Evolutionary conservation across 192 early-diverging fungal genomes (phyloP), one percentile per base, ranked within the genome.

Genomic region (Backusella psychrophila): DNA sequence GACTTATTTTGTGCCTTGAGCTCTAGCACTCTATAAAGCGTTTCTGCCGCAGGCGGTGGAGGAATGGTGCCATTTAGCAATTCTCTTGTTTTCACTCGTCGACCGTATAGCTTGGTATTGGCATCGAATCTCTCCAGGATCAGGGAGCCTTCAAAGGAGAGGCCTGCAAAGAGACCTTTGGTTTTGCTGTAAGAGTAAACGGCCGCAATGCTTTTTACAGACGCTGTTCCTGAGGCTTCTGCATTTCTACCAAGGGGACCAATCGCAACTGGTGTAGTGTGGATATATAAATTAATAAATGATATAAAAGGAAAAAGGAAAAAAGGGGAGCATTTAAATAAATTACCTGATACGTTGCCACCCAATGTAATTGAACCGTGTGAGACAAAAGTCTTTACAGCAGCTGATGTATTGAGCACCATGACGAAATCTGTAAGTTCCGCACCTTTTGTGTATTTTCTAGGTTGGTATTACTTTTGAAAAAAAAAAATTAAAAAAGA

Each of bases 91-190:
- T 87, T 79, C 5, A 97, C 90, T 49, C 87, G 86, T 65, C 88
- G 83, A 42, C 94, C 91, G 77, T 99, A 97, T 97, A 97, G 96
- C 3, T 99, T 97, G 76, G 92, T 91, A 26, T 94, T 99, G 76
- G 98, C 96, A 1, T 98, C 94, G 83, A 98, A 97, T 75, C 90
- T 98, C 76, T 81, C 82, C 5, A 87, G 89, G 38, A 90, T 91
- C 79, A 99, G 97, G 84, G 85, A 92, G 77, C 96, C 87, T 73
- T 87, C 86, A 41, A 87, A 72, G 11, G 86, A 87, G 17, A 87
- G 83, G 21, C 85, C 97, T 17, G 93, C 96, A 89, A 97, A 97
- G 72, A 98, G 88, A 4, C 97, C 97, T 79, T 91, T 92, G 17
- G 94, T 88, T 78, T 97, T 95, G 78, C 92, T 87, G 81, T 98